These are phyloP conservation scores for Digitaria exilis DNA, from an alignment of 202 grass and related monocot species.

Conservation along the genomic window DNA sequence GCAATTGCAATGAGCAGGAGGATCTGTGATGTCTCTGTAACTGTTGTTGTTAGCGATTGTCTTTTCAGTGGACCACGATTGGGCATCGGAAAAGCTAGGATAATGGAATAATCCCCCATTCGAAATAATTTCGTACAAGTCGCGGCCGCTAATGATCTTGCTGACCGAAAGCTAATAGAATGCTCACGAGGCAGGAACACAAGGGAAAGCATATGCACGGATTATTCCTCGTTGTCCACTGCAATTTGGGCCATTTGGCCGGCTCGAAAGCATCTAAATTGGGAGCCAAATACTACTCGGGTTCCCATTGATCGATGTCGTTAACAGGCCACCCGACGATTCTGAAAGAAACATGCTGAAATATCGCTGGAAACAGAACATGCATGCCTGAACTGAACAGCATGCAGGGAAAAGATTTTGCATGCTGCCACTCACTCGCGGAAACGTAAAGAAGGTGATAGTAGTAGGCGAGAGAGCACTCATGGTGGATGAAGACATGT, in stretches of 20 bases:
- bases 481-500: neutral
- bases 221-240: slow-evolving; percentile 32
- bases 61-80: neutral
- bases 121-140: neutral
- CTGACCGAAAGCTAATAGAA: neutral
- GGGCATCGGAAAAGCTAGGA: neutral
- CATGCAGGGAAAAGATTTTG: too few relatives aligned
- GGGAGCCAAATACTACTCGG: neutral
- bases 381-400: too few relatives aligned
- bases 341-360: too few relatives aligned
- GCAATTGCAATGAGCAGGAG: too few relatives aligned
- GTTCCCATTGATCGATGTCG: neutral
- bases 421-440: slow-evolving; percentile 24
- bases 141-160: neutral
- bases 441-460: slow-evolving; percentile 54
- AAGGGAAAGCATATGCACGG: slow-evolving; percentile 30
- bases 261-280: neutral
- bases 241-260: neutral
- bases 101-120: neutral
- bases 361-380: too few relatives aligned
- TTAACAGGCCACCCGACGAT: slow-evolving; percentile 13
- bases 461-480: slow-evolving; percentile 44
- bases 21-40: neutral
- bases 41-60: slow-evolving; percentile 18
- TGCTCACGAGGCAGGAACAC: slow-evolving; percentile 1